Conservation (phyloP, 2,329 filamentous ascomycete genomes). For the Kalmusia sp. region DNA sequence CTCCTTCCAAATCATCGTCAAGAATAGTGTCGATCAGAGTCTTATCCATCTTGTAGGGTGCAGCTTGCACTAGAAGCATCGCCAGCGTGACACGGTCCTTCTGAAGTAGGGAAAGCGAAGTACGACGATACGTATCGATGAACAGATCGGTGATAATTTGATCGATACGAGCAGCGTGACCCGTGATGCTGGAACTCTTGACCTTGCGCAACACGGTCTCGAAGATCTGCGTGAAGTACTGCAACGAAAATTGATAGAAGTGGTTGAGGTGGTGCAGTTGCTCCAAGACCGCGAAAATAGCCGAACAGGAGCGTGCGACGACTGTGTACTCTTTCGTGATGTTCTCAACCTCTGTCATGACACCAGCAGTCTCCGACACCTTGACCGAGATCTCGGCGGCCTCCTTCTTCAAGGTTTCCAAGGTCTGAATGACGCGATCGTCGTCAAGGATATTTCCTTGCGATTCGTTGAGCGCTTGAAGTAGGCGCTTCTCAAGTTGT, state of each 20-base stretch:
- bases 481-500: constrained; percentile 89
- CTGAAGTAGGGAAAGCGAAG: constrained; percentile 89
- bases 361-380: constrained; percentile 95
- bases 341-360: constrained; percentile 96
- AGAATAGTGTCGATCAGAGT: constrained; percentile 84
- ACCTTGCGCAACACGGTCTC: constrained; percentile 86
- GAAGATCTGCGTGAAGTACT: constrained; percentile 98
- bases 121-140: constrained; percentile 88
- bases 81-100: constrained; percentile 94
- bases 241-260: constrained; percentile 98
- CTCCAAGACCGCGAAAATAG: constrained; percentile 95
- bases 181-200: constrained; percentile 73
- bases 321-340: constrained; percentile 95
- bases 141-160: constrained; percentile 93
- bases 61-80: constrained; percentile 92
- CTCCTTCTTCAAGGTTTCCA: constrained; percentile 97
- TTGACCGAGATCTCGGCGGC: constrained; percentile 95
- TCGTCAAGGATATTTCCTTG: constrained; percentile 98
- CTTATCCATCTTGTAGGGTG: constrained; percentile 97
- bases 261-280: constrained; percentile 98
- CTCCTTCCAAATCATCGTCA: constrained; percentile 76
- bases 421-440: constrained; percentile 95
- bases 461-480: constrained; percentile 96
- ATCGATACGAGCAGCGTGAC: constrained; percentile 81
- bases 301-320: constrained; percentile 93